phyloP scores from a whole-genome alignment of 1,284 basidiomycete genomes.

The Heliocybe sulcata region DNA sequence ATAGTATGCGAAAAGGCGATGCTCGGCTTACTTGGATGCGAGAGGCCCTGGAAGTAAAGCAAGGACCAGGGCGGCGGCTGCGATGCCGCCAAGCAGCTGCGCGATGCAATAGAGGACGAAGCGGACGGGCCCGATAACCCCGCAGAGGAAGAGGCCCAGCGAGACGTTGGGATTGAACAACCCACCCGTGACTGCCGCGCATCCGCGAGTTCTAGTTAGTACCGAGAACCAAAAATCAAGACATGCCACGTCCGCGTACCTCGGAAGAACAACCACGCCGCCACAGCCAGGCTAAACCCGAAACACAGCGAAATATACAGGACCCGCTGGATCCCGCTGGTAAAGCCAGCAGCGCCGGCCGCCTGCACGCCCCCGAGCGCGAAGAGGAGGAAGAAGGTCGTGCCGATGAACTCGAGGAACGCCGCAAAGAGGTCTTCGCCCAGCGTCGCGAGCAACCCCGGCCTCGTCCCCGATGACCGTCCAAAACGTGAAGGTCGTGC shows the following conservation, averaged over 20 bases:
- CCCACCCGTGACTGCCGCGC: constrained; percentile 56
- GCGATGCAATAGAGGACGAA: constrained; percentile 47
- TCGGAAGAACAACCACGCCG: constrained; percentile 62
- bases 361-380: constrained; percentile 48
- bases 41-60: constrained; percentile 45
- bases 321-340: constrained; percentile 27
- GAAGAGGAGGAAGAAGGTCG: constrained; percentile 41
- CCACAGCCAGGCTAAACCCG: constrained; percentile 52
- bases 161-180: constrained; percentile 57
- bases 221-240: no score
- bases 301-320: constrained; percentile 48
- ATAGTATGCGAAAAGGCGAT: not conserved
- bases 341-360: constrained; percentile 21
- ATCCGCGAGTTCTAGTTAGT: no score
- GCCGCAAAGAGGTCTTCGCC: constrained; percentile 32
- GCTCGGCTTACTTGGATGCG: constrained; percentile 29
- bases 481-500: no score
- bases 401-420: constrained; percentile 38
- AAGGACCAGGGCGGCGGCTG: constrained; percentile 41
- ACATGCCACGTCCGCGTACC: no score
- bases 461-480: no score
- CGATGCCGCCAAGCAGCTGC: constrained; percentile 47
- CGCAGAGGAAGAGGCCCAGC: constrained; percentile 46
- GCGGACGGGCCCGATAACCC: constrained; percentile 44
- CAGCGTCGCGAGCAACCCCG: no score